These are phyloP conservation scores for Fusarium hainanense DNA, from an alignment of 2,329 filamentous ascomycete genomes.

Conservation along the genomic window DNA sequence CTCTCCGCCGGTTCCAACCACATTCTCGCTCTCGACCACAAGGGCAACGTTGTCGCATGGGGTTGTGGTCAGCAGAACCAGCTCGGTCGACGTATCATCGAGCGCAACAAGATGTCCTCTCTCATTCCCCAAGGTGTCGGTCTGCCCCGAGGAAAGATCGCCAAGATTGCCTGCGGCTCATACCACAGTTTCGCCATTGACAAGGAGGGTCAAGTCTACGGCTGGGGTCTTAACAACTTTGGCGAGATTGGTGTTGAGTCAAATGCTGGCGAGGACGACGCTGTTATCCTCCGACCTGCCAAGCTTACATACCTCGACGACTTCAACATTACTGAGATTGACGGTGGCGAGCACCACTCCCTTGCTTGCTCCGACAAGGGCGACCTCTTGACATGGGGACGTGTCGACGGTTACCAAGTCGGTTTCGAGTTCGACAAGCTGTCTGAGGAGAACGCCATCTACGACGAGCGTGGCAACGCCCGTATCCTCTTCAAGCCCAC, in stretches of 20 bases:
- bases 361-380: constrained; percentile 69
- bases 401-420: constrained; percentile 63
- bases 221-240: constrained; percentile 90
- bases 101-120: constrained; percentile 71
- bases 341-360: constrained; percentile 81
- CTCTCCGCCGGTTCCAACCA: constrained; percentile 78
- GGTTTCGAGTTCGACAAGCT: constrained; percentile 67
- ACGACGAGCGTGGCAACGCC: constrained; percentile 70
- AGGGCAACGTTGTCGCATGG: constrained; percentile 76
- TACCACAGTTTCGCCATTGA: constrained; percentile 88
- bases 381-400: constrained; percentile 70
- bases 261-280: constrained; percentile 64
- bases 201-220: constrained; percentile 75
- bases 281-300: constrained; percentile 77
- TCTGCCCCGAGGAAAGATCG: constrained; percentile 68
- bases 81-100: constrained; percentile 69
- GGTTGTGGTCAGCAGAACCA: constrained; percentile 76
- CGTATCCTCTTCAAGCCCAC: constrained; percentile 69
- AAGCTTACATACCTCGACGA: constrained; percentile 72
- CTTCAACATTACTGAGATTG: constrained; percentile 73
- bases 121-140: constrained; percentile 70
- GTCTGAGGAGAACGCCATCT: constrained; percentile 65
- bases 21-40: constrained; percentile 73
- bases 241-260: constrained; percentile 77
- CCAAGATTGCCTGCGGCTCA: constrained; percentile 69